Base-by-base conservation (phyloP, 176 grass and related monocot species). In the Juncus effusus region DNA sequence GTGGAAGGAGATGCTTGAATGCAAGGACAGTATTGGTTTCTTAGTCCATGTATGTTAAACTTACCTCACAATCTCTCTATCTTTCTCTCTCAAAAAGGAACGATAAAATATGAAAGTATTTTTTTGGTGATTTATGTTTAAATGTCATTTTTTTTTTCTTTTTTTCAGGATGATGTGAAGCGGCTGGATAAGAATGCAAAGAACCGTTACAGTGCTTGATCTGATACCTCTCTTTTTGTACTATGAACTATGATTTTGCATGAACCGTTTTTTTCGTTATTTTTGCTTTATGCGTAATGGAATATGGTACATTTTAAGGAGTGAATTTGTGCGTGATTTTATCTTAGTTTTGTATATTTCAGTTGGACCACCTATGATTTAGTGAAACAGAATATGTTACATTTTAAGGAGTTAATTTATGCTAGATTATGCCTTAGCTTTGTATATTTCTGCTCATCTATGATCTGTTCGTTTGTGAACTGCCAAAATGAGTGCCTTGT, bases 1-100 rank as follows among this genome's bases (percentile, higher is more conserved):
- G 63, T 96, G 91, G 91, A 96, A 96, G 70, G 91, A 88, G 54
- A 65, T 96, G 63, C 75, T 96, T 36, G 91, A 96, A 60, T 78
- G 78, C 76, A 90, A 87, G 75, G 87, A 96, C 64, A 59, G 51
- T 0, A 96, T 96, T 67, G 76, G 76, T 56, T 96, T 87, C 77
- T 65, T 96, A 15, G 56, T 96, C 42, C 91, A 96, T 64, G 91
- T 96, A 74, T 87, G 91, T 72, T 64, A 7, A 4, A n/a, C n/a
- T n/a, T n/a, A 3, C 38, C 16, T 10, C 16, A 4, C 10, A 4
- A 8, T 37, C 8, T 11, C 11, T 62, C 42, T 60, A 2, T 14
- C 19, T 47, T 63, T 40, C 13, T 38, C 40, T 53, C 42, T 42
- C 3, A 11, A 47, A n/a, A 4, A 28, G 58, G 2, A 8, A 62